Base-by-base conservation (phyloP, 2,329 filamentous ascomycete genomes). In the Ophiocordyceps camponoti-leonardi region DNA sequence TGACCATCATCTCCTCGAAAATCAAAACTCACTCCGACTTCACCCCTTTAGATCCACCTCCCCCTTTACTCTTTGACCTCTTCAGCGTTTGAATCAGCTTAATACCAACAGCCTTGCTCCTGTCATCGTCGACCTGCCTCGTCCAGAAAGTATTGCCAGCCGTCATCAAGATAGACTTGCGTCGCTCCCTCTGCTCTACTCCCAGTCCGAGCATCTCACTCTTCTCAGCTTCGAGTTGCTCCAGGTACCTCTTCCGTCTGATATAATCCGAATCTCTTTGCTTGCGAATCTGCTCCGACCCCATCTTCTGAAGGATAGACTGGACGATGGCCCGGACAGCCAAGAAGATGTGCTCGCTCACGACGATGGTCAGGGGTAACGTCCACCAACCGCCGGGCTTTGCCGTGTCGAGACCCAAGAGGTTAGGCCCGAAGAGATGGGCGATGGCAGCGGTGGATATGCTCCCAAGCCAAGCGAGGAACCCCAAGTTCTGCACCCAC, bases 301-400 rank as follows among this genome's bases (percentile, higher is more conserved):
- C 66, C 10, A 62, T 53, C 2, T 59, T 56, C 18, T 63, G 52
- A 7, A 69, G 61, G 0, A 61, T 45, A 26, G 56, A 63, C 14
- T 58, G 55, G 1, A 66, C 61, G 0, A 63, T 37, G 1, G 61
- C 54, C 0, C 80, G 73, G 0, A 82, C 65, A 7, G 77, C 60
- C 5, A 87, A 68, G 54, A 84, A 84, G 26, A 80, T 62, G 55
- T 87, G 83, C 56, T 87, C 83, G 47, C 79, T 77, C 56, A 85
- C 71, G 58, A 87, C 81, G 39, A 87, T 77, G 0, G 76, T 74
- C 22, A 86, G 67, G 11, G 86, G 71, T 0, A 87, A 66, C 1
- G 73, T 77, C 68, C 76, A 80, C 58, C 73, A 80, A 47, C 69
- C 73, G 49, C 81, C 72, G 61, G 50, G 67, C 57, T 46, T 72